Evolutionary conservation across 345 rosid species (phyloP), one percentile per base, ranked within the genome.

Genomic region (Laguncularia racemosa): DNA sequence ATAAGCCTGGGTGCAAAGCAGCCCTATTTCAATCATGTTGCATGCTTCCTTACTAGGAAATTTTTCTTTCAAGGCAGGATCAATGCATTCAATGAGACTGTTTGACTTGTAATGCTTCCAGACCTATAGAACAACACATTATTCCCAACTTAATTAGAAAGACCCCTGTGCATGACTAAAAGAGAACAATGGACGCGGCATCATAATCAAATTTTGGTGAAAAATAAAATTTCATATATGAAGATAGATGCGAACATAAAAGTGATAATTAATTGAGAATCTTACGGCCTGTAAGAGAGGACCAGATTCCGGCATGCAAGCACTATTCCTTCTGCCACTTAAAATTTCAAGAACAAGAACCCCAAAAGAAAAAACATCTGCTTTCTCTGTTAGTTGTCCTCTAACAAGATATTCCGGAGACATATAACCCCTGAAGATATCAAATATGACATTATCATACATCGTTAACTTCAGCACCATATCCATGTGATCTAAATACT

Each of bases 311-410:
- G 40, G 55, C 15, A 44, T 28, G 44, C 49, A 56, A 0, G 19
- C 23, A 19, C 44, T 43, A 45, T 64, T 65, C 50, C 56, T 57
- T n/a, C 62, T 52, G 44, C 68, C 68, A 20, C 51, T 48, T 33
- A 65, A 44, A 28, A 58, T 65, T 45, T 65, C 68, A 13, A 65
- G 62, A 48, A 57, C 52, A 17, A 65, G 21, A 48, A 65, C 62
- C 0, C 68, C 62, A 3, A 65, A 65, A 58, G 57, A 44, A 21
- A 51, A 65, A 17, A 65, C 57, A 28, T 65, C 68, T 1, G 62
- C 68, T 28, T 65, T 65, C 56, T 65, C 68, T 6, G 68, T 65
- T 16, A 65, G 68, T 23, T 65, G 57, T 44, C 68, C 68, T 40
- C 49, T 58, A 44, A 65, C 62, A 45, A 65, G 61, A 57, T 65